phyloP scores from a whole-genome alignment of 257 asterid genomes.

The Perilla frutescens region DNA sequence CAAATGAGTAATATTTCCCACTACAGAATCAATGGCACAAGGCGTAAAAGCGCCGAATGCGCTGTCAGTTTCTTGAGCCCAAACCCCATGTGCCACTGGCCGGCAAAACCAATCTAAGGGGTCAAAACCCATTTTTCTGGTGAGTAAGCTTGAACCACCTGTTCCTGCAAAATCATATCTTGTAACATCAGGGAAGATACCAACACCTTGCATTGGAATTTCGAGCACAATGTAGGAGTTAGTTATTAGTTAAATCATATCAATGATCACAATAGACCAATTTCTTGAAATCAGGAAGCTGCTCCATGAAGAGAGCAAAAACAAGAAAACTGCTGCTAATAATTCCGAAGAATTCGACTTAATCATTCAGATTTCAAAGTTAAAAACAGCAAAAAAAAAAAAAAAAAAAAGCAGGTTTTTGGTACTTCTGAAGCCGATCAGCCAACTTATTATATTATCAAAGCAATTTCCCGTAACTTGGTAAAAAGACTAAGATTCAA shows the following conservation, averaged over 20 bases:
- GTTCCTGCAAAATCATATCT: conserved; percentile 26
- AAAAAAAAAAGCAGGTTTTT: background rate
- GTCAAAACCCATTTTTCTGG: conserved; percentile 55
- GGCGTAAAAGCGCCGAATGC: conserved; percentile 85
- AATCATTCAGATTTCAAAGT: background rate
- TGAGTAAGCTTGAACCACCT: conserved; percentile 23
- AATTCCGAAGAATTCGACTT: background rate
- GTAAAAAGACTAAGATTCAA: background rate
- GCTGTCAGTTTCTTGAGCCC: conserved; percentile 64
- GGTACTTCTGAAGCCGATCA: background rate
- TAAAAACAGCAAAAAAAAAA: background rate
- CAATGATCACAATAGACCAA: background rate
- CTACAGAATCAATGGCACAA: conserved; percentile 69
- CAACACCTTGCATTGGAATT: conserved; percentile 1
- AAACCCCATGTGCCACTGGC: conserved; percentile 67
- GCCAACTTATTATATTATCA: background rate
- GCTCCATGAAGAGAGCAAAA: background rate
- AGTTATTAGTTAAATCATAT: background rate
- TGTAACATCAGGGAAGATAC: conserved; percentile 1
- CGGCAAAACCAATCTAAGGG: conserved; percentile 78
- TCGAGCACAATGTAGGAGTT: conserved; percentile 21
- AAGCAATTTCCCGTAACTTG: background rate
- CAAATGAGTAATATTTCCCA: conserved; percentile 61
- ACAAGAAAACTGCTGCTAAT: background rate
- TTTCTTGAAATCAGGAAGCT: conserved; percentile 12